These are phyloP conservation scores for Gracilaria domingensis DNA, from an alignment of 23 red algal species.

Conservation along the genomic window DNA sequence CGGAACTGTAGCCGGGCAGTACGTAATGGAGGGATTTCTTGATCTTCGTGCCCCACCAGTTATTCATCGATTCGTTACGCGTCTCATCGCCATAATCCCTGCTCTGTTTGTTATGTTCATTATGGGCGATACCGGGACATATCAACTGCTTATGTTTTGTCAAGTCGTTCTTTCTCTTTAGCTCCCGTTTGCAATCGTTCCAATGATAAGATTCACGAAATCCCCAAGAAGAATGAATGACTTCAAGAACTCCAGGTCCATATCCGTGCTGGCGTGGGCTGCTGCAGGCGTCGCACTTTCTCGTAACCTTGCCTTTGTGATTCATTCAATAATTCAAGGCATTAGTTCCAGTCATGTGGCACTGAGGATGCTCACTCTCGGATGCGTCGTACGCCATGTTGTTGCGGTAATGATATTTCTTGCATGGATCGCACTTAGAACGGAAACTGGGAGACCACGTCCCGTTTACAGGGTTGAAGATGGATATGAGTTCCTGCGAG, in stretches of 20 bases:
- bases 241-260: constrained; percentile 54
- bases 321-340: constrained; percentile 41
- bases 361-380: constrained; percentile 32
- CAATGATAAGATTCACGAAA: constrained; percentile 90
- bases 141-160: constrained; percentile 85
- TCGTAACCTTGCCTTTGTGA: constrained; percentile 77
- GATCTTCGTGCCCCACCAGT: constrained; percentile 78
- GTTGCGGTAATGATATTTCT: constrained; percentile 61
- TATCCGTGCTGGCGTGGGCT: constrained; percentile 67
- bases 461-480: constrained; percentile 63
- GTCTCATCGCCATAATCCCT: constrained; percentile 86
- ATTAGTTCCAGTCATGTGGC: constrained; percentile 23
- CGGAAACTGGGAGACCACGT: constrained; percentile 52
- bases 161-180: constrained; percentile 94
- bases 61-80: constrained; percentile 80
- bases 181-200: constrained; percentile 94
- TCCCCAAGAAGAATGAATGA: constrained; percentile 78
- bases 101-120: constrained; percentile 72
- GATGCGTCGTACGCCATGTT: constrained; percentile 24
- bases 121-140: constrained; percentile 82
- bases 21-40: constrained; percentile 97
- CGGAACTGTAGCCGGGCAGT: constrained; percentile 92
- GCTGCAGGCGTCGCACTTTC: constrained; percentile 76
- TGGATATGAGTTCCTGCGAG: constrained; percentile 34
- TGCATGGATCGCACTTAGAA: constrained; percentile 69